Evolutionary conservation across 164 flowering plant genomes (phyloP).

Genomic region (Taxillus chinensis): DNA sequence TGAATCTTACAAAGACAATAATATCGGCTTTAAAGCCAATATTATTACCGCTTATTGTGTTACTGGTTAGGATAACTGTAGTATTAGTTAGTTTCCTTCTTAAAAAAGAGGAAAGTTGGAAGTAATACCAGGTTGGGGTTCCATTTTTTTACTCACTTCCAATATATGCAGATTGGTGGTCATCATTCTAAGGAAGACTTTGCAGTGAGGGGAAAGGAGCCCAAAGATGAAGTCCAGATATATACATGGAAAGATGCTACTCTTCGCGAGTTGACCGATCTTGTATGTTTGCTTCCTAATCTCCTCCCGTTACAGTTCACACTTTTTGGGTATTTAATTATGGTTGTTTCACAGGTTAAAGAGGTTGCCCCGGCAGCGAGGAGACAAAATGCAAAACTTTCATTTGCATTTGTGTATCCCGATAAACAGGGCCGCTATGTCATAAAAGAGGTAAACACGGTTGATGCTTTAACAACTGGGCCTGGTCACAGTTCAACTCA

Average conservation of each 20-base stretch:
- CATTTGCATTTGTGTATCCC: slow-evolving; percentile 96
- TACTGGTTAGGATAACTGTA: no score
- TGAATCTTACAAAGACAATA: no score
- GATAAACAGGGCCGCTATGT: slow-evolving; percentile 71
- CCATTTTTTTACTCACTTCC: not conserved
- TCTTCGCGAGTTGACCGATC: slow-evolving; percentile 88
- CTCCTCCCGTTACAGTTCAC: not conserved
- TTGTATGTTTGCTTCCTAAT: slow-evolving; percentile 27
- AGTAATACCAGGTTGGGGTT: no score
- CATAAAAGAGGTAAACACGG: slow-evolving; percentile 45
- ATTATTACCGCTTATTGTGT: no score
- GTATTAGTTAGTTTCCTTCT: no score
- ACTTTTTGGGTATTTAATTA: not conserved
- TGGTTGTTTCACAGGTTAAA: slow-evolving; percentile 47
- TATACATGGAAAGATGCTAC: slow-evolving; percentile 99
- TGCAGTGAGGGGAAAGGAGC: slow-evolving; percentile 87
- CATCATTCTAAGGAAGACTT: slow-evolving; percentile 79
- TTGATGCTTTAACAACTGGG: no score
- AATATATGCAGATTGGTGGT: slow-evolving; percentile 48
- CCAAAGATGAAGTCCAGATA: slow-evolving; percentile 93
- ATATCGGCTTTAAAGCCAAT: no score
- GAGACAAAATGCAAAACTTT: slow-evolving; percentile 79
- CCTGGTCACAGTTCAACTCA: no score
- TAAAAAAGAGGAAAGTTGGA: no score
- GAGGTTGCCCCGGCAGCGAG: slow-evolving; percentile 97